Percentiles rank a stretch among this genome's conserved stretches.
Evolutionary conservation across 2,329 filamentous ascomycete species (phyloP).

Genomic region (Thyridium curvatum): DNA sequence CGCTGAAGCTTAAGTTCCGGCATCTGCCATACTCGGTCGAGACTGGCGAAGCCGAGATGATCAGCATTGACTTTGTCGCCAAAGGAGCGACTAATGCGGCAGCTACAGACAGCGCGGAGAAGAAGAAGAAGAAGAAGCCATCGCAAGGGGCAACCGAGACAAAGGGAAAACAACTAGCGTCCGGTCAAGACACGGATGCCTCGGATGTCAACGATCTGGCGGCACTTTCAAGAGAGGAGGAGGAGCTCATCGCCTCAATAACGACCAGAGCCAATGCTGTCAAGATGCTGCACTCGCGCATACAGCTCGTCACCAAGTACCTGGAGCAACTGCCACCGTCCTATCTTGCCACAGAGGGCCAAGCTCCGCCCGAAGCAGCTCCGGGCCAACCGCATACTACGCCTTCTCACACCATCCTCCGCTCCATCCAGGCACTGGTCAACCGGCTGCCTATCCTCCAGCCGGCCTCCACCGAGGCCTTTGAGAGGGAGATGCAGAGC

Average conservation of each 20-base stretch:
- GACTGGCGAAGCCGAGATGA: slow-evolving; percentile 96
- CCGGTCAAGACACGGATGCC: slow-evolving; percentile 15
- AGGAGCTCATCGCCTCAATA: slow-evolving; percentile 58
- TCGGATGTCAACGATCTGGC: slow-evolving; percentile 28
- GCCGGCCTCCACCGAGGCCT: slow-evolving; percentile 59
- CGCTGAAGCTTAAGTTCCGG: slow-evolving; percentile 65
- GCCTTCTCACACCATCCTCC: slow-evolving; percentile 68
- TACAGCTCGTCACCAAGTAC: slow-evolving; percentile 69
- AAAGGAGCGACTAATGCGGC: slow-evolving; percentile 77
- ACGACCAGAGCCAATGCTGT: slow-evolving; percentile 88
- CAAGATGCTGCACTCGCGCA: slow-evolving; percentile 80
- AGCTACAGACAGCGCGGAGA: slow-evolving; percentile 27
- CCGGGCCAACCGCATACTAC: slow-evolving; percentile 25
- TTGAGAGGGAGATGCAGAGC: slow-evolving; percentile 64
- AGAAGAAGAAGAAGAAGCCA: slow-evolving; percentile 10
- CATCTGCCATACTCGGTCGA: slow-evolving; percentile 84
- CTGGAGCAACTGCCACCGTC: slow-evolving; percentile 65
- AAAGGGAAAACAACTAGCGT: slow-evolving; percentile 41
- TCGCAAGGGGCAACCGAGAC: slow-evolving; percentile 34
- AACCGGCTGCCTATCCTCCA: slow-evolving; percentile 76
- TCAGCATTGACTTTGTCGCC: slow-evolving; percentile 89
- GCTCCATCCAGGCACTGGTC: slow-evolving; percentile 81
- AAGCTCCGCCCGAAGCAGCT: slow-evolving; percentile 21
- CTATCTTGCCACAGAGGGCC: slow-evolving; percentile 42
- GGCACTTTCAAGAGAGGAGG: slow-evolving; percentile 50